Base-by-base conservation (phyloP, 2,329 filamentous ascomycete species). In the Gnomoniopsis smithogilvyi region DNA sequence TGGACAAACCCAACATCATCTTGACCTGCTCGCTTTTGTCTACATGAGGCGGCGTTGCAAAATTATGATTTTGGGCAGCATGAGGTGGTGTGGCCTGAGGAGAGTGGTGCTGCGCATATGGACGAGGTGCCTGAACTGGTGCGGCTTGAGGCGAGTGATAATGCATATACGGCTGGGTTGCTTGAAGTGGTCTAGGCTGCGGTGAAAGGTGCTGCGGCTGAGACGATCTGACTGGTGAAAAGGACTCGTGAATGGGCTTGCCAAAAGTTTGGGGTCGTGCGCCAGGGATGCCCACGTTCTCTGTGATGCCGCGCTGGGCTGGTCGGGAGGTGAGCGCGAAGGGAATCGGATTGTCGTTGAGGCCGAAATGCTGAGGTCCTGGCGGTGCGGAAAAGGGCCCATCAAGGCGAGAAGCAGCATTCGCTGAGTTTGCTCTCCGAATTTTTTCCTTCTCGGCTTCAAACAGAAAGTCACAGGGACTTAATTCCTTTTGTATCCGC, bases 381-480 rank as follows among this genome's bases (percentile, higher is more conserved):
- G 69, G 70, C 21, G 78, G 76, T n/a, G 84, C 83, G n/a, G 81
- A 86, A 60, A 81, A 78, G 4, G 80, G 77, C 11, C 74, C 72
- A 8, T 73, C 67, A 34, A 72, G 67, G 21, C 65, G 64, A 65
- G 75, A 59, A 67, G 74, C 65, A 66, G 80, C 63, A 55, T 78
- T 78, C 54, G 76, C 72, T 17, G 80, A 78, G 64, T 81, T 85
- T 21, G 79, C 78, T 60, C 81, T 80, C 26, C 79, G 78, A 49
- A 80, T 81, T 61, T 81, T 80, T 55, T 87, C 86, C 69, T 86
- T 89, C 72, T 95, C 90, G 52, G 92, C 92, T 62, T 89, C 88
- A 78, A 98, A 98, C 70, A 98, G 88, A 63, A 96, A 83, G 67
- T 98, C 93, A 4, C 98, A 79, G 1, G 93, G 92, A 60, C 86